A percentile compares a stretch with the other conserved stretches of the same genome.
Conservation (phyloP, 371 early-diverging fungal species). For the Entomophthora muscae region DNA sequence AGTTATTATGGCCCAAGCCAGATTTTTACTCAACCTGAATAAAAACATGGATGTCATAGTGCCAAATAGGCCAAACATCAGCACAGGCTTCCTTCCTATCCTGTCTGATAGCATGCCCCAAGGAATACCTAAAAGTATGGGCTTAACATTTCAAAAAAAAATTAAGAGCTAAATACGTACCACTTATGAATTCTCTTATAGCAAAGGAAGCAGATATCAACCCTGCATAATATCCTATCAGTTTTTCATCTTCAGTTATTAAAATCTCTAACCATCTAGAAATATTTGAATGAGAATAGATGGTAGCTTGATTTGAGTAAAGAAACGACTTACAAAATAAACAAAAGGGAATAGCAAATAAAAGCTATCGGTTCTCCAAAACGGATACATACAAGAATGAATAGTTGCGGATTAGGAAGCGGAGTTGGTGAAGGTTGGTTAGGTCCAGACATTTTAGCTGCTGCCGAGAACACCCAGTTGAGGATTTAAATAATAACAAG, state of each 20-base stretch:
- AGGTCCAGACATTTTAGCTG: no score
- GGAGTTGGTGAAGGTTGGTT: no score
- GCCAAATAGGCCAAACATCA: slow-evolving; percentile 58
- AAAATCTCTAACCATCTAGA: slow-evolving; percentile 35
- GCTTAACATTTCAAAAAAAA: no score
- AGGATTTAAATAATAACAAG: no score
- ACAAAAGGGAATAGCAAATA: slow-evolving; percentile 37
- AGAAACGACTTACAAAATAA: slow-evolving; percentile 25
- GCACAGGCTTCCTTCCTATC: no score
- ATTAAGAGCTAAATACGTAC: no score
- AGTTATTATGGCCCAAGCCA: slow-evolving; percentile 47
- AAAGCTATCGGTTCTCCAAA: slow-evolving; percentile 30
- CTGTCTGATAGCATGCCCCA: no score
- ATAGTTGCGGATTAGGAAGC: slow-evolving; percentile 29
- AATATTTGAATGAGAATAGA: slow-evolving; percentile 2
- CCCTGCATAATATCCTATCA: slow-evolving; percentile 44
- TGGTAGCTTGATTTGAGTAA: neutral
- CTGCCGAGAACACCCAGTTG: no score
- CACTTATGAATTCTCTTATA: no score
- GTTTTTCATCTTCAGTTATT: slow-evolving; percentile 23
- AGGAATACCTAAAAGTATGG: no score
- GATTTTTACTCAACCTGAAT: slow-evolving; percentile 54
- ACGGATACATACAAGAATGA: slow-evolving; percentile 24
- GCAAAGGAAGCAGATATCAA: slow-evolving; percentile 36
- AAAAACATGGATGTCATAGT: slow-evolving; percentile 39